These are phyloP conservation scores for Galerina marginata DNA, from an alignment of 768 basidiomycete genomes.

Conservation along the genomic window DNA sequence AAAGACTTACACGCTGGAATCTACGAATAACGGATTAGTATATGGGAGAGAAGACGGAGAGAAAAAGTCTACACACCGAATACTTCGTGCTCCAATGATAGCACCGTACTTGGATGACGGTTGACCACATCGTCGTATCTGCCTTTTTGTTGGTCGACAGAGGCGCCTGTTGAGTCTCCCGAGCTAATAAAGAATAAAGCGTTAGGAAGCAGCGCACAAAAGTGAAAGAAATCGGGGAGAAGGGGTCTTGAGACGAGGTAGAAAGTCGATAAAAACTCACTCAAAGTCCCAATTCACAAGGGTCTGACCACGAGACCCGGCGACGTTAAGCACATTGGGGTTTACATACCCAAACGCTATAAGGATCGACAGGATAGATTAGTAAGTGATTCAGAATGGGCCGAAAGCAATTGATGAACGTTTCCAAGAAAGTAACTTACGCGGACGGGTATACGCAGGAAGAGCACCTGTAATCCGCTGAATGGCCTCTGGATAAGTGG, in stretches of 20 bases:
- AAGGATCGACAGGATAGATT: not conserved
- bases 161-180: constrained; percentile 39
- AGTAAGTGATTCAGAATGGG: not conserved
- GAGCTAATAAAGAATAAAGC: constrained; percentile 26
- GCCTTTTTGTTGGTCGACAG: constrained; percentile 29
- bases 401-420: too few species aligned
- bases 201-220: not conserved
- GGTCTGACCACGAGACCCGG: constrained; percentile 27
- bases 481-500: constrained; percentile 28
- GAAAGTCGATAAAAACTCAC: constrained; percentile 19
- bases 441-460: constrained; percentile 44
- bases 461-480: constrained; percentile 36
- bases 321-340: constrained; percentile 30
- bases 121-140: constrained; percentile 31
- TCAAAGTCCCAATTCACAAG: constrained; percentile 40
- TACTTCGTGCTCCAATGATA: constrained; percentile 44
- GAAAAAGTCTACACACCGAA: constrained; percentile 22
- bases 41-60: too few species aligned
- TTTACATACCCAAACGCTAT: constrained; percentile 42
- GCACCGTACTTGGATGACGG: constrained; percentile 33
- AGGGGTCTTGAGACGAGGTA: too few species aligned
- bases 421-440: constrained; percentile 20
- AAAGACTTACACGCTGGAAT: too few species aligned
- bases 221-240: too few species aligned
- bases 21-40: too few species aligned